Evolutionary conservation across 768 basidiomycete genomes (phyloP).

Genomic region (Russula dissimulans): DNA sequence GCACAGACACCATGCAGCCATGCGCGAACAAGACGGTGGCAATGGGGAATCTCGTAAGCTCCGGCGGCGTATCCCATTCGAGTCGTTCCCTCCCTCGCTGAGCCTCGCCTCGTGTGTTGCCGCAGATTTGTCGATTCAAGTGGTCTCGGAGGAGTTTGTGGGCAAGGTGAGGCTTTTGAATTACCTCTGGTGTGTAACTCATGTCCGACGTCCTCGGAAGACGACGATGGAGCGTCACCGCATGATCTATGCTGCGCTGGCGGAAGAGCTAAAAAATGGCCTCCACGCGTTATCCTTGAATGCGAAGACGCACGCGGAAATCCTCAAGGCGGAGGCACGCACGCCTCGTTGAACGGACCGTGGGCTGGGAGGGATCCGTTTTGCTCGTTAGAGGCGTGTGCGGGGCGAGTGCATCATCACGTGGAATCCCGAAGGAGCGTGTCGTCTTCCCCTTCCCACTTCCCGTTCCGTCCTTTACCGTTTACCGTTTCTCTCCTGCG

Average conservation of each 20-base stretch:
- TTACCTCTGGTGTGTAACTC: not conserved
- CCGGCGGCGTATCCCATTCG: conserved; percentile 18
- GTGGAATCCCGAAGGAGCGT: conserved; percentile 3
- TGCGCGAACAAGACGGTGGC: conserved; percentile 59
- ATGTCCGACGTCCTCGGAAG: conserved; percentile 30
- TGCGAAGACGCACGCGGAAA: conserved; percentile 58
- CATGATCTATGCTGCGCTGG: conserved; percentile 62
- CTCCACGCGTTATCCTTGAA: conserved; percentile 71
- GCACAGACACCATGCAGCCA: conserved; percentile 77
- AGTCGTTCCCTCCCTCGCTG: not conserved
- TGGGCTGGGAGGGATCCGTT: not conserved
- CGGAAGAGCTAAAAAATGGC: conserved; percentile 61
- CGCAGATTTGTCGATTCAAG: conserved; percentile 66
- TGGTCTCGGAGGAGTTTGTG: conserved; percentile 63
- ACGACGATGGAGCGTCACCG: conserved; percentile 73
- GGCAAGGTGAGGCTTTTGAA: conserved; percentile 48
- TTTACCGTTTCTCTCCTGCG: not conserved
- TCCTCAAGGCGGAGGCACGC: conserved; percentile 16
- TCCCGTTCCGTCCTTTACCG: not conserved
- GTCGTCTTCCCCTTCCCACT: not conserved
- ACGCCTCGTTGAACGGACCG: conserved; percentile 11
- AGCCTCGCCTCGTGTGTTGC: not conserved
- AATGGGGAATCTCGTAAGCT: conserved; percentile 74
- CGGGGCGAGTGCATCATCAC: not conserved
- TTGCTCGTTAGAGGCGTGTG: too few species aligned